phyloP scores from a whole-genome alignment of 441 rosid genomes.

The Pelargonium cotyledonis region DNA sequence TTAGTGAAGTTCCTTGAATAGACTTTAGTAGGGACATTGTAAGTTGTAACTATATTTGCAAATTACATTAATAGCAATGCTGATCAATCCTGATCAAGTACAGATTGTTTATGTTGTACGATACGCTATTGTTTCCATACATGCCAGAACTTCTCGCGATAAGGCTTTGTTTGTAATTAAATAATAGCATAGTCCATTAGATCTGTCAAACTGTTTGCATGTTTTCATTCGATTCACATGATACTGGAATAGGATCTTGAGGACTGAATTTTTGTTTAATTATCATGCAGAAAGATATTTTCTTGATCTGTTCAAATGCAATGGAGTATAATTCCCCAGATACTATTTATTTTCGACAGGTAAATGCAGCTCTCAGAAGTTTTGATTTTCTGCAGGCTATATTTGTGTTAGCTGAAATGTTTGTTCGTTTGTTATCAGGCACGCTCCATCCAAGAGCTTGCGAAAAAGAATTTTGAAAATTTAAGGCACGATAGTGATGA shows the following conservation, averaged over 20 bases:
- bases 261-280: not conserved
- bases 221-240: not conserved
- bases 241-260: not conserved
- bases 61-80: no score
- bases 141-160: no score
- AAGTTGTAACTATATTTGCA: no score
- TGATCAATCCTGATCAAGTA: no score
- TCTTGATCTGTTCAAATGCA: slow-evolving; percentile 79
- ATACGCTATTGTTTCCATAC: no score
- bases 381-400: not conserved
- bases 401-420: not conserved
- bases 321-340: slow-evolving; percentile 82
- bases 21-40: no score
- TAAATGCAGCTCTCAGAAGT: slow-evolving; percentile 17
- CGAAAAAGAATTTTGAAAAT: slow-evolving; percentile 65
- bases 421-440: slow-evolving; percentile 40
- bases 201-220: not conserved
- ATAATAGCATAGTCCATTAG: no score
- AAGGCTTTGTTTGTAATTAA: no score
- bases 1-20: no score
- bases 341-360: slow-evolving; percentile 77
- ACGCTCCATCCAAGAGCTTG: slow-evolving; percentile 71
- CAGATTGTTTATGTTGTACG: no score
- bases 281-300: slow-evolving; percentile 63
- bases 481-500: slow-evolving; percentile 37